These are phyloP conservation scores for Baorangia bicolor DNA, from an alignment of 768 basidiomycete species.

Conservation along the genomic window DNA sequence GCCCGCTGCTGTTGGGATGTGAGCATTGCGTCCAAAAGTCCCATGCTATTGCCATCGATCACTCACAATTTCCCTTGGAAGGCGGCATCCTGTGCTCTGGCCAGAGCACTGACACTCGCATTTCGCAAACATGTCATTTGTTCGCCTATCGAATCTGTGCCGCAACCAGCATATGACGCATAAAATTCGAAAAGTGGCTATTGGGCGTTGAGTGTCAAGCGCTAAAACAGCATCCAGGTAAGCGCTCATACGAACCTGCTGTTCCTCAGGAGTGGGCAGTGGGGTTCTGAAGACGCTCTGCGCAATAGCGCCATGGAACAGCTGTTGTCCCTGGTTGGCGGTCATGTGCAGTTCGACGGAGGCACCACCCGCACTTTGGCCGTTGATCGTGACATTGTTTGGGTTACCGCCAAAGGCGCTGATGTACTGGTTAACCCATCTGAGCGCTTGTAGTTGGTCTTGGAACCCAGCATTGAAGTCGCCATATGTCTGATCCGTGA, in stretches of 20 bases:
- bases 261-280: slow-evolving; percentile 50
- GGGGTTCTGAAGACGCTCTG: slow-evolving; percentile 60
- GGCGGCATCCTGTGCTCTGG: slow-evolving; percentile 53
- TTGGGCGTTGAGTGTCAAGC: neutral
- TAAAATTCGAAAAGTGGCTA: slow-evolving; percentile 56
- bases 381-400: slow-evolving; percentile 48
- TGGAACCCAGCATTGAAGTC: slow-evolving; percentile 55
- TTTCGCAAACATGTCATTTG: slow-evolving; percentile 49
- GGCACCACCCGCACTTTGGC: slow-evolving; percentile 57
- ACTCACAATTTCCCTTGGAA: slow-evolving; percentile 42
- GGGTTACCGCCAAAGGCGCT: slow-evolving; percentile 41
- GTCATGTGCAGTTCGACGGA: slow-evolving; percentile 61
- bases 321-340: slow-evolving; percentile 36
- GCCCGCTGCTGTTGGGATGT: slow-evolving; percentile 31
- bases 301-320: slow-evolving; percentile 57
- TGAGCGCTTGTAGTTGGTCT: slow-evolving; percentile 49
- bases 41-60: neutral
- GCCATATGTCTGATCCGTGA: slow-evolving; percentile 38
- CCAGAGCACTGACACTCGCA: slow-evolving; percentile 50
- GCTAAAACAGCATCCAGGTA: neutral
- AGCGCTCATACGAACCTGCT: slow-evolving; percentile 39
- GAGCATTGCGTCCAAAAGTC: neutral
- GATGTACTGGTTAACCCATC: slow-evolving; percentile 41
- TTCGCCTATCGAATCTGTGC: slow-evolving; percentile 31
- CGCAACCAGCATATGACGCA: slow-evolving; percentile 50